Conservation (phyloP, 2,329 filamentous ascomycete species). For the Phaeosphaeriaceae sp. region DNA sequence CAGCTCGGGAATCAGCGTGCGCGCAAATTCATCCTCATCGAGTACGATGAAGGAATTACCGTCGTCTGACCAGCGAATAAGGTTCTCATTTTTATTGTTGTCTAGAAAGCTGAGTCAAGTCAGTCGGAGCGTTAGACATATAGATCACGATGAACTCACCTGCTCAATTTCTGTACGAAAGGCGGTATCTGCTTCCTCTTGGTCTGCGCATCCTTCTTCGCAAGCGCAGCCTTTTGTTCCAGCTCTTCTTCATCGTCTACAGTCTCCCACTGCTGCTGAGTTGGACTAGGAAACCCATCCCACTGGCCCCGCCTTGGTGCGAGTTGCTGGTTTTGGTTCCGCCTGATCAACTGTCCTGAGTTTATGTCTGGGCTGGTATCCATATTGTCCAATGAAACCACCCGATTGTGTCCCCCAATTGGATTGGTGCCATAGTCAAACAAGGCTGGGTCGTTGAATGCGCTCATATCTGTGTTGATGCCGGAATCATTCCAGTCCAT, state of each 20-base stretch:
- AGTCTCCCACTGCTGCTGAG: conserved; percentile 60
- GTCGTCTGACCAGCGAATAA: conserved; percentile 96
- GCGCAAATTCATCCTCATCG: conserved; percentile 89
- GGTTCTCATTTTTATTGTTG: conserved; percentile 86
- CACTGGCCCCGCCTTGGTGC: conserved; percentile 47
- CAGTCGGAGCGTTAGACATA: conserved; percentile 5
- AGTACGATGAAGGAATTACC: conserved; percentile 96
- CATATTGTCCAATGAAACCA: conserved; percentile 42
- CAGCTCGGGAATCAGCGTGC: conserved; percentile 74
- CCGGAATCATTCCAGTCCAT: conserved; percentile 44
- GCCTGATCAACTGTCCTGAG: conserved; percentile 54
- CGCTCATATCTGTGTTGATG: conserved; percentile 30
- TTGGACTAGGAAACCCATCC: conserved; percentile 48
- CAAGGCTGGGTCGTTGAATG: conserved; percentile 46
- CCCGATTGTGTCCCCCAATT: conserved; percentile 32
- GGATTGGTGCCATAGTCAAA: conserved; percentile 39
- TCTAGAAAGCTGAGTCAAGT: conserved; percentile 79
- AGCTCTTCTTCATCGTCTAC: conserved; percentile 73
- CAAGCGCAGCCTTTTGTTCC: conserved; percentile 78
- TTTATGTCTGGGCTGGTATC: conserved; percentile 31
- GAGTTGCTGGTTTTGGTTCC: conserved; percentile 56
- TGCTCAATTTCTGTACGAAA: conserved; percentile 97
- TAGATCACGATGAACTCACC: conserved; percentile 61
- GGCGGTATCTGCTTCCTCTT: conserved; percentile 96
- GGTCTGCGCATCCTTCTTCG: conserved; percentile 84